Percentiles rank a stretch among this genome's conserved stretches.
Conservation (phyloP, 2,329 filamentous ascomycete genomes). For the Aspergillus hiratsukae region DNA sequence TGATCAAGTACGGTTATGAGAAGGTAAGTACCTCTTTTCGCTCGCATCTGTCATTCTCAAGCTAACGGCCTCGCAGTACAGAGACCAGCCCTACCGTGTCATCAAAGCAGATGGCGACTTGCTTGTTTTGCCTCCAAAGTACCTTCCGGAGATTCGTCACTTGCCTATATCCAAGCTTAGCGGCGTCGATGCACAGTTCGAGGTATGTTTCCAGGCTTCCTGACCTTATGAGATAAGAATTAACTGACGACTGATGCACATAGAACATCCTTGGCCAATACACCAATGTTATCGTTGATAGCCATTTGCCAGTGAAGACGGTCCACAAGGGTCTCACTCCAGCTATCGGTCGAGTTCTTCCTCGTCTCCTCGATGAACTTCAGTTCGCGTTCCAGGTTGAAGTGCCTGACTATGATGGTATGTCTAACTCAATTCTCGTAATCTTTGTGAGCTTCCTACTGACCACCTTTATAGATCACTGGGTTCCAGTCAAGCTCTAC, state of each 20-base stretch:
- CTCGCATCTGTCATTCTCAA: background rate
- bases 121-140: slow-evolving; percentile 24
- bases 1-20: slow-evolving; percentile 25
- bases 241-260: background rate
- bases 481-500: slow-evolving; percentile 20
- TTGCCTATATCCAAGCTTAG: slow-evolving; percentile 17
- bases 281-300: slow-evolving; percentile 23
- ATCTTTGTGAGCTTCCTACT: background rate
- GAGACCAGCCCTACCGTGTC: slow-evolving; percentile 22
- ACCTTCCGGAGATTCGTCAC: slow-evolving; percentile 21
- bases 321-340: slow-evolving; percentile 23
- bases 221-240: background rate
- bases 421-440: background rate
- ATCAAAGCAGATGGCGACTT: slow-evolving; percentile 27
- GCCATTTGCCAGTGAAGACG: slow-evolving; percentile 19
- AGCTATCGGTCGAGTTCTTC: slow-evolving; percentile 18
- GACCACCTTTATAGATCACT: slow-evolving; percentile 14
- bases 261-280: slow-evolving; percentile 27
- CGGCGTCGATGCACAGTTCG: slow-evolving; percentile 25
- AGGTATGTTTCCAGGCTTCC: slow-evolving; percentile 11
- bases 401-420: slow-evolving; percentile 23
- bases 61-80: slow-evolving; percentile 20
- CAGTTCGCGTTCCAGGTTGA: slow-evolving; percentile 19
- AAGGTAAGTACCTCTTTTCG: slow-evolving; percentile 11
- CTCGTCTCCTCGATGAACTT: slow-evolving; percentile 24